A percentile compares a stretch with the other conserved stretches of the same genome.
These are phyloP conservation scores for Byssoonygena ceratinophila DNA, from an alignment of 2,329 filamentous ascomycete genomes.

Conservation along the genomic window DNA sequence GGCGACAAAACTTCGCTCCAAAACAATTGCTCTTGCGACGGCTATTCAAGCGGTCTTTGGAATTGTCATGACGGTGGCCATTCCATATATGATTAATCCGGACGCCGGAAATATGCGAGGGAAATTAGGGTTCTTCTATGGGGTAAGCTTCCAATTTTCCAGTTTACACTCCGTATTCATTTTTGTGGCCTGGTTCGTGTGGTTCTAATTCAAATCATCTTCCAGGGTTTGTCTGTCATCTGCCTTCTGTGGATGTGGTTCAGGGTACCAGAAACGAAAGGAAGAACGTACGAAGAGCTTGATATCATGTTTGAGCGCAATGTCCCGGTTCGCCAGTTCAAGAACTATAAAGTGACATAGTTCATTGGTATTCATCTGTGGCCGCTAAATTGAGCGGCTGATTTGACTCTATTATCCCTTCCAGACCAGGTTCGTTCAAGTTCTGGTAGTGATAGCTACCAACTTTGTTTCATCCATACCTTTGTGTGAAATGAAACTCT, in stretches of 20 bases:
- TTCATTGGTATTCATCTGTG: not conserved
- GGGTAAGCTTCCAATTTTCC: constrained; percentile 14
- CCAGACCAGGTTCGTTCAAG: too few relatives aligned
- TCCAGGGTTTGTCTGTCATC: constrained; percentile 14
- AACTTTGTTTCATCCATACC: too few relatives aligned
- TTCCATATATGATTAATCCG: constrained; percentile 36
- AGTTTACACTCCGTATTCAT: too few relatives aligned
- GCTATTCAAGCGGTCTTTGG: constrained; percentile 33
- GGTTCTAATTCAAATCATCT: not conserved
- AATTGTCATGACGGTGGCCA: constrained; percentile 32
- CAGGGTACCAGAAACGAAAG: constrained; percentile 20
- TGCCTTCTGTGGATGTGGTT: constrained; percentile 20
- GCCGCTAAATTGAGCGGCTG: too few relatives aligned
- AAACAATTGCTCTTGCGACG: constrained; percentile 37
- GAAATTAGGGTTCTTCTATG: constrained; percentile 31
- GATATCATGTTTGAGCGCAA: constrained; percentile 36
- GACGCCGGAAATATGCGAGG: constrained; percentile 27
- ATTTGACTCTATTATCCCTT: too few relatives aligned
- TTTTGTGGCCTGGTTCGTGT: not conserved
- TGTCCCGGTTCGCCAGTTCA: constrained; percentile 33
- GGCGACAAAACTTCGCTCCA: constrained; percentile 35
- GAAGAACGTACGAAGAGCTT: constrained; percentile 18
- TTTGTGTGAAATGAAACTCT: too few relatives aligned
- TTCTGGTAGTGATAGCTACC: too few relatives aligned
- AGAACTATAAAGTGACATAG: constrained; percentile 14